Evolutionary conservation across 1,284 basidiomycete genomes (phyloP).

Genomic region (Cerrena zonata): DNA sequence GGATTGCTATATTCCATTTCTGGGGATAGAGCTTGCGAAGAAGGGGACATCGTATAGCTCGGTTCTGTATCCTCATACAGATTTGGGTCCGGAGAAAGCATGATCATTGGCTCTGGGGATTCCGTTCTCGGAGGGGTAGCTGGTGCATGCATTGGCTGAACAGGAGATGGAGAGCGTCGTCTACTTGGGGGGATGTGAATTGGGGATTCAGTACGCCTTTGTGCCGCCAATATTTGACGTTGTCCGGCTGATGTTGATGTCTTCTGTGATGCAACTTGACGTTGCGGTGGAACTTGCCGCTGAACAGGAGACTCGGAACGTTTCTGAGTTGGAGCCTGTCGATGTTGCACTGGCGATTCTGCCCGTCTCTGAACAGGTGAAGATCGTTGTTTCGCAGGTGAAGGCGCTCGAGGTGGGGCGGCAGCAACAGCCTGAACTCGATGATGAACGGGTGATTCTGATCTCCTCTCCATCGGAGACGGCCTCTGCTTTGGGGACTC

Average conservation of each 20-base stretch:
- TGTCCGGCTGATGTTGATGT: background rate
- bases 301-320: constrained; percentile 3
- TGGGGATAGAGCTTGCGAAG: background rate
- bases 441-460: constrained; percentile 1
- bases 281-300: background rate
- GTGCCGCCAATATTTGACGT: background rate
- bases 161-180: background rate
- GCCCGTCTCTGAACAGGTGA: background rate
- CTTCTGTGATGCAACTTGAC: background rate
- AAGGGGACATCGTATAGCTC: background rate
- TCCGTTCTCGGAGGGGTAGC: background rate
- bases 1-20: background rate
- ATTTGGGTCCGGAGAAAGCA: background rate
- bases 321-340: background rate
- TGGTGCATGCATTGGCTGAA: background rate
- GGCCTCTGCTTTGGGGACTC: background rate
- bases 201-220: constrained; percentile 2
- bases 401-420: background rate
- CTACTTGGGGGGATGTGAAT: background rate
- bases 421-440: background rate
- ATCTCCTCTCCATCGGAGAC: background rate
- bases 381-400: background rate
- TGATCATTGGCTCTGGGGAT: background rate
- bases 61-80: background rate
- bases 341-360: constrained; percentile 2